These are phyloP conservation scores for Phytophthora meadii DNA, from an alignment of 352 stramenopile genomes.

Conservation along the genomic window DNA sequence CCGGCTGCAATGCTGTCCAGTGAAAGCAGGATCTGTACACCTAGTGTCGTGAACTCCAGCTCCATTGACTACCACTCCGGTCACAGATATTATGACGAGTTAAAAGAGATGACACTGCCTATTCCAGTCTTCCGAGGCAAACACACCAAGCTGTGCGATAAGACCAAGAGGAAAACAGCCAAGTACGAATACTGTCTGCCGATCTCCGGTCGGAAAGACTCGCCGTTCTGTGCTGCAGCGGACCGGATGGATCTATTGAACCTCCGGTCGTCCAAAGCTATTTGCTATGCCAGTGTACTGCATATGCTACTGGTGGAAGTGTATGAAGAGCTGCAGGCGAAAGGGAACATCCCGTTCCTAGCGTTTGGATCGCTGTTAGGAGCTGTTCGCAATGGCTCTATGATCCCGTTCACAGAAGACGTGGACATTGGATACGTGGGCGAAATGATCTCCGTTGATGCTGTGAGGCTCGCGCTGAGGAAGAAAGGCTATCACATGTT, in stretches of 20 bases:
- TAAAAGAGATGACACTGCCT: conserved; percentile 10
- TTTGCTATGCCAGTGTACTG: conserved; percentile 57
- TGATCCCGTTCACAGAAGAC: conserved; percentile 65
- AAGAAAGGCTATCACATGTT: conserved; percentile 61
- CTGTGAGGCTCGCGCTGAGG: conserved; percentile 18
- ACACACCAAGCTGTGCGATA: conserved; percentile 27
- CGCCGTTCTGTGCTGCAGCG: conserved; percentile 42
- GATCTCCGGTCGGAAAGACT: conserved; percentile 51
- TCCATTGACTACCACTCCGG: conserved; percentile 18
- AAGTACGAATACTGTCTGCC: conserved; percentile 51
- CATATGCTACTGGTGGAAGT: conserved; percentile 64
- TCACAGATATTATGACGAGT: conserved; percentile 19
- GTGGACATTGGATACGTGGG: conserved; percentile 49
- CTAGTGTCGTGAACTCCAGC: conserved; percentile 16
- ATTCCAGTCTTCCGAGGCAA: conserved; percentile 34
- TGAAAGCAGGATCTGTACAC: conserved; percentile 6
- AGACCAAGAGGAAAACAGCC: conserved; percentile 9
- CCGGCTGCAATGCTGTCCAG: conserved; percentile 15
- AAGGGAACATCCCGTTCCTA: conserved; percentile 39
- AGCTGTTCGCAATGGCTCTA: conserved; percentile 48
- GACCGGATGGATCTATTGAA: conserved; percentile 58
- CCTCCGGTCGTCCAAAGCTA: conserved; percentile 22
- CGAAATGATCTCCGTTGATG: conserved; percentile 5
- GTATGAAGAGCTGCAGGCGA: conserved; percentile 45
- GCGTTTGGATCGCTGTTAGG: conserved; percentile 56